Percentiles rank a stretch among this genome's conserved stretches.
Evolutionary conservation across 2,329 filamentous ascomycete species (phyloP).

Genomic region (Stagonosporopsis tanaceti): DNA sequence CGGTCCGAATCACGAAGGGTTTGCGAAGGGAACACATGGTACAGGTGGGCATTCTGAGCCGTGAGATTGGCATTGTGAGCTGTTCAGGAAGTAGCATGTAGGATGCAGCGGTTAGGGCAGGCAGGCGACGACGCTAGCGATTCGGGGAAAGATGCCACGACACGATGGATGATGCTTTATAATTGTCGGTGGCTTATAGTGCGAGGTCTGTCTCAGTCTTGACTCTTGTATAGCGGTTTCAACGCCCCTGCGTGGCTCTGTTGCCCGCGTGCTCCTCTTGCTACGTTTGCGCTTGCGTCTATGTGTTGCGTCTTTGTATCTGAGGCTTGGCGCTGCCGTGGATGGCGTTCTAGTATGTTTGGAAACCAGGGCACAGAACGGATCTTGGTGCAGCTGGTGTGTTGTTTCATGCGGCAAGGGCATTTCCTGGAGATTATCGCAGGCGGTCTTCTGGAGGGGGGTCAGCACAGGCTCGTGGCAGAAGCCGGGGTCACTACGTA

Average conservation of each 20-base stretch:
- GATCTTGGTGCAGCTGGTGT: not conserved
- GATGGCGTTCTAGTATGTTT: not conserved
- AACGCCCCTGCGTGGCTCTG: not conserved
- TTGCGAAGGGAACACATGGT: not conserved
- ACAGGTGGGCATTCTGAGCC: not conserved
- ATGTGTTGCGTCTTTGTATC: too few species aligned
- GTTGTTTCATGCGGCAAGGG: not conserved
- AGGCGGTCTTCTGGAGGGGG: conserved; percentile 13
- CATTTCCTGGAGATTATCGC: not conserved
- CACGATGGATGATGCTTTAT: not conserved
- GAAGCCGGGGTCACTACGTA: conserved; percentile 32
- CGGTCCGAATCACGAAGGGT: conserved; percentile 2
- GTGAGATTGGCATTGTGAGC: not conserved
- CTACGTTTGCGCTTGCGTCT: not conserved
- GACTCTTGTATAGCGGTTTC: not conserved
- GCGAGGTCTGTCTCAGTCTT: not conserved
- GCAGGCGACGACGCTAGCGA: not conserved
- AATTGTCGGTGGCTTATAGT: not conserved
- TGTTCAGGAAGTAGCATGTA: not conserved
- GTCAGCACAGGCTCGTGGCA: not conserved
- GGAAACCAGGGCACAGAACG: not conserved
- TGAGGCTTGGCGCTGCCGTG: not conserved
- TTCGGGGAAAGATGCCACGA: not conserved
- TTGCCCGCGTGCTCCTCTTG: not conserved
- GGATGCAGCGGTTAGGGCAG: not conserved